Conservation (phyloP, 2,329 filamentous ascomycete genomes). For the Coniochaeta prunicola region DNA sequence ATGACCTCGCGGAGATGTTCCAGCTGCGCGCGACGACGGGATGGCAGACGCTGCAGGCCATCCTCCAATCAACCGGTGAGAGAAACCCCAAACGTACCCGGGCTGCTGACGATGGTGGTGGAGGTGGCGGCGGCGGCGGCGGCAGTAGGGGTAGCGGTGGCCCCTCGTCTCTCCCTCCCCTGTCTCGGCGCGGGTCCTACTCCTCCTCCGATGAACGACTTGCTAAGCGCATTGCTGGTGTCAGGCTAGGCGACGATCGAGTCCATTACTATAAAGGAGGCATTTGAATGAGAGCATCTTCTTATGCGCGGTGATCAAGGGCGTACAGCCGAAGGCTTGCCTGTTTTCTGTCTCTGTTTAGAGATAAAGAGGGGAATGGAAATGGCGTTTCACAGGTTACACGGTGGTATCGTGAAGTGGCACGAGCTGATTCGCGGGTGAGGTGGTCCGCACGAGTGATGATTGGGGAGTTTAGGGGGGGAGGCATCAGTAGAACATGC, state of each 20-base stretch:
- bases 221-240: constrained; percentile 60
- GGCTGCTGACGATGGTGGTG: constrained; percentile 24
- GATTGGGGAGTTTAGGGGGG: background rate
- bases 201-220: constrained; percentile 41
- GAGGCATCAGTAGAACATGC: background rate
- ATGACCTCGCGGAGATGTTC: constrained; percentile 73
- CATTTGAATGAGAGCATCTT: background rate
- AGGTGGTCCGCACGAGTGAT: background rate
- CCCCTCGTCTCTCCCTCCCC: constrained; percentile 13
- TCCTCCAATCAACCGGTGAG: constrained; percentile 97
- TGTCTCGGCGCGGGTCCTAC: constrained; percentile 19
- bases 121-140: constrained; percentile 3
- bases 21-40: constrained; percentile 81
- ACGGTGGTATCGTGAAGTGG: background rate
- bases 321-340: background rate
- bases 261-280: background rate
- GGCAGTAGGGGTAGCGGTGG: background rate
- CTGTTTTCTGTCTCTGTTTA: background rate
- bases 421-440: background rate
- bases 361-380: background rate
- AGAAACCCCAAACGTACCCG: constrained; percentile 70
- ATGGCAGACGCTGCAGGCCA: constrained; percentile 89
- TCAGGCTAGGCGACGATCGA: constrained; percentile 48
- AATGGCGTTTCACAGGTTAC: background rate
- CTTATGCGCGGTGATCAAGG: background rate